Conservation (phyloP, 495 filamentous ascomycete genomes). For the Podospora sp. region DNA sequence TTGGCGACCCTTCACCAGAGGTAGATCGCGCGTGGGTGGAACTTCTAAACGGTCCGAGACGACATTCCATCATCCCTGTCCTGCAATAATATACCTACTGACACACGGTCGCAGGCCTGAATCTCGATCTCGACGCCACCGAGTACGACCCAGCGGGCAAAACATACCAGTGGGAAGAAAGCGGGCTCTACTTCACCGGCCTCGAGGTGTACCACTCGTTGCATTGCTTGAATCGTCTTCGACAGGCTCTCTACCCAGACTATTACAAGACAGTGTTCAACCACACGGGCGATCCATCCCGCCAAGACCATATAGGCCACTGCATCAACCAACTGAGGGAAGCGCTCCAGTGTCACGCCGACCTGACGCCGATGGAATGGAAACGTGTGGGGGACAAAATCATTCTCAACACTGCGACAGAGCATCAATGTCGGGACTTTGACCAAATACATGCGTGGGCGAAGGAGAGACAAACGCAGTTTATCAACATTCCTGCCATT, state of each 20-base stretch:
- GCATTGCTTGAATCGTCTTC: conserved; percentile 18
- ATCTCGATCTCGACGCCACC: conserved; percentile 4
- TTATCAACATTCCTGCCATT: not conserved
- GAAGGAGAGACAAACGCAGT: not conserved
- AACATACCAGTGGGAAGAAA: conserved; percentile 13
- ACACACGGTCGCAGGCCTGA: conserved; percentile 2
- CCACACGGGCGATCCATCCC: conserved; percentile 3
- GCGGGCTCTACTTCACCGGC: conserved; percentile 8
- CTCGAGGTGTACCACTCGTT: conserved; percentile 17
- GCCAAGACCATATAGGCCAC: conserved; percentile 13
- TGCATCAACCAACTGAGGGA: conserved; percentile 40
- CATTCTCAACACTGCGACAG: conserved; percentile 12
- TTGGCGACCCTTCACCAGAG: not conserved
- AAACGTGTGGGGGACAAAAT: conserved; percentile 24
- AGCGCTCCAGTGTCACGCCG: conserved; percentile 27
- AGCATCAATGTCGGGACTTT: conserved; percentile 17
- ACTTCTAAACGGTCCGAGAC: not conserved
- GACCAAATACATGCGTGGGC: conserved; percentile 17
- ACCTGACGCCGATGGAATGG: conserved; percentile 35
- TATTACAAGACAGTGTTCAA: conserved; percentile 3
- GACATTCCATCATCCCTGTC: not conserved
- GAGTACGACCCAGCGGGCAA: not conserved
- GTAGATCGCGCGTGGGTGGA: not conserved
- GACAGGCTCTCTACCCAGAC: conserved; percentile 15
- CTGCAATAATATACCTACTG: not conserved